phyloP scores from a whole-genome alignment of 2,329 filamentous ascomycete species.

The Macrophomina tecta region DNA sequence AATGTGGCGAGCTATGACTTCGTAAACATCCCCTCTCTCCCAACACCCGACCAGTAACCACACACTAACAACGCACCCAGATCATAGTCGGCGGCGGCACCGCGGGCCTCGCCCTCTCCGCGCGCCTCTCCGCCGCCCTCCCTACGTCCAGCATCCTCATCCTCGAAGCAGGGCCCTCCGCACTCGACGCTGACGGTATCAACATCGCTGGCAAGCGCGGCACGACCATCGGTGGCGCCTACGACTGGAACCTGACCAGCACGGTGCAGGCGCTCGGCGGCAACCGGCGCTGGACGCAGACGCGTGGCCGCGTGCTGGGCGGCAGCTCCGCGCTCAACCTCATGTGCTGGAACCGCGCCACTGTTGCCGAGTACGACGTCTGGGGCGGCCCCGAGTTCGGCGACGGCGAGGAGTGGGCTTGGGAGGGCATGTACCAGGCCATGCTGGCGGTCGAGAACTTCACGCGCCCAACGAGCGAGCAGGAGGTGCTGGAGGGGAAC shows the following conservation, averaged over 20 bases:
- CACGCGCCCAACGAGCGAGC: conserved; percentile 32
- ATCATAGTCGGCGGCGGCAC: conserved; percentile 31
- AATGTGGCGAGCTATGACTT: neutral
- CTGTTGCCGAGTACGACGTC: conserved; percentile 47
- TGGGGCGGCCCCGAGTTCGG: conserved; percentile 52
- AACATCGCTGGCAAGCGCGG: conserved; percentile 37
- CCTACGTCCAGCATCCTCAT: conserved; percentile 30
- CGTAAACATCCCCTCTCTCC: neutral
- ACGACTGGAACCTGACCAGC: conserved; percentile 20
- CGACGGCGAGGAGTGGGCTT: neutral
- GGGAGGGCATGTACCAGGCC: conserved; percentile 40
- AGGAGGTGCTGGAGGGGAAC: neutral
- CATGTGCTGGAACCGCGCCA: conserved; percentile 35
- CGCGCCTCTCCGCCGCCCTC: conserved; percentile 38
- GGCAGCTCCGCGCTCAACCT: conserved; percentile 47
- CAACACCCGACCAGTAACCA: neutral
- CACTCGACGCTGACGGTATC: conserved; percentile 36
- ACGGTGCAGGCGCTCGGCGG: conserved; percentile 36
- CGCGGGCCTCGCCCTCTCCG: conserved; percentile 30
- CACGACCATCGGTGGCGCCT: conserved; percentile 31
- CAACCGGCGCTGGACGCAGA: conserved; percentile 36
- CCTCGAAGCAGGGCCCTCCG: conserved; percentile 33
- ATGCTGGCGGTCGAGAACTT: conserved; percentile 44
- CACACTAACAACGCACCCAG: neutral
- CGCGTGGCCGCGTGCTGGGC: conserved; percentile 40